Evolutionary conservation across 306 rosid species (phyloP).

Genomic region (Phaseolus lunatus): DNA sequence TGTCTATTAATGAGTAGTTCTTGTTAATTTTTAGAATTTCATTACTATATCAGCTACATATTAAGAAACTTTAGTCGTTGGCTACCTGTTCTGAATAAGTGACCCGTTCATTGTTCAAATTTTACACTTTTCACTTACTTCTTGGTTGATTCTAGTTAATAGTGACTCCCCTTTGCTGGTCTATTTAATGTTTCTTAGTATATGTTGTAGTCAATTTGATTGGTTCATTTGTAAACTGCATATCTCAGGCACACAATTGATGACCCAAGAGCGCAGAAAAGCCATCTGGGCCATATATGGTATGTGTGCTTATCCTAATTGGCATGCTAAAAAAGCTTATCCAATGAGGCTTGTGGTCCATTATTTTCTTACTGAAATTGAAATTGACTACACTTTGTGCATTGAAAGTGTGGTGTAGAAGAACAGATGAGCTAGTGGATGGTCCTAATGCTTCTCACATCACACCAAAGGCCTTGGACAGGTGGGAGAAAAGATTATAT

Average conservation of each 20-base stretch:
- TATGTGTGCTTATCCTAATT: slow-evolving; percentile 41
- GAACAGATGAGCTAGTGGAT: slow-evolving; percentile 95
- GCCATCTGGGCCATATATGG: slow-evolving; percentile 98
- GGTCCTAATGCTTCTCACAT: slow-evolving; percentile 97
- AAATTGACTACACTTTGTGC: slow-evolving; percentile 26
- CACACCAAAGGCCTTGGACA: slow-evolving; percentile 89
- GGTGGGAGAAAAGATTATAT: slow-evolving; percentile 79
- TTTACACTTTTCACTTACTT: neutral
- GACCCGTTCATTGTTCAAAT: neutral
- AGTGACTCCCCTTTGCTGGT: neutral
- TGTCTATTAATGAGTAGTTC: neutral
- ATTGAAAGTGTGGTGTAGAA: slow-evolving; percentile 95
- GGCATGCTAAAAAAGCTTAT: neutral
- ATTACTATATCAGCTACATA: neutral
- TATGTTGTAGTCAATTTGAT: slow-evolving; percentile 22
- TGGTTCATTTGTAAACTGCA: neutral
- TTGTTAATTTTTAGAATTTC: neutral
- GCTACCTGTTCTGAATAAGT: neutral
- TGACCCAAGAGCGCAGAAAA: slow-evolving; percentile 85
- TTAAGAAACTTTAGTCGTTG: slow-evolving; percentile 4
- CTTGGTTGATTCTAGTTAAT: slow-evolving; percentile 26
- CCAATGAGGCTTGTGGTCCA: neutral
- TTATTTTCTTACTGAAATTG: neutral
- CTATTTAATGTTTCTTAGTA: neutral
- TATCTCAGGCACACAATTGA: slow-evolving; percentile 85